Percentiles rank a stretch among this genome's conserved stretches.
Conservation (phyloP, 2,329 filamentous ascomycete genomes). For the Gaeumannomyces sp. region DNA sequence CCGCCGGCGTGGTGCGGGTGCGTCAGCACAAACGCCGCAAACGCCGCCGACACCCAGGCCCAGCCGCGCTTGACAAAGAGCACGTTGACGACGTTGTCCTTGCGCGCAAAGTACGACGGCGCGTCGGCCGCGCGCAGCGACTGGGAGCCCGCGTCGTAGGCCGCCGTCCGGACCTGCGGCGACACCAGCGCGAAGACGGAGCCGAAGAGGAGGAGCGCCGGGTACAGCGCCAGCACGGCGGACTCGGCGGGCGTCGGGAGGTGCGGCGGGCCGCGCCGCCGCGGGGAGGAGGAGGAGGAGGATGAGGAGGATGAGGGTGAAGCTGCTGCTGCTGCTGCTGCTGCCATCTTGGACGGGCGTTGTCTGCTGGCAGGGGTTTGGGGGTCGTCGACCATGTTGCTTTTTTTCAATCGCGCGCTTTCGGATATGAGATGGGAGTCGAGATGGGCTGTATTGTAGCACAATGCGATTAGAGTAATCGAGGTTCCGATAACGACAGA, state of each 20-base stretch:
- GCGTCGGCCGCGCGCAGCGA: conserved; percentile 49
- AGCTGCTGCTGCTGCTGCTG: conserved; percentile 5
- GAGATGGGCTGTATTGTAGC: neutral
- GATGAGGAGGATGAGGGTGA: conserved; percentile 10
- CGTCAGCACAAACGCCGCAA: conserved; percentile 61
- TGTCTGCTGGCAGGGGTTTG: neutral
- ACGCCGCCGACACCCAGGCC: conserved; percentile 79
- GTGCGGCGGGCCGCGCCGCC: conserved; percentile 46
- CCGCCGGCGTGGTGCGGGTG: conserved; percentile 48
- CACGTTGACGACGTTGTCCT: conserved; percentile 86
- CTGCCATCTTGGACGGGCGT: conserved; percentile 3
- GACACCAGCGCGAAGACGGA: conserved; percentile 75
- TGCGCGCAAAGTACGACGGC: conserved; percentile 87
- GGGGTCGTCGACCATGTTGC: conserved; percentile 4
- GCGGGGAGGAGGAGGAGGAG: conserved; percentile 9
- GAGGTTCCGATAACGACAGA: neutral
- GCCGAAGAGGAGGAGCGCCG: conserved; percentile 70
- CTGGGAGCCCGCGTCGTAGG: conserved; percentile 57
- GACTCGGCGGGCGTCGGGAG: conserved; percentile 65
- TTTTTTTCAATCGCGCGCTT: neutral
- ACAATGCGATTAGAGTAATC: neutral
- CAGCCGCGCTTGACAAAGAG: conserved; percentile 94
- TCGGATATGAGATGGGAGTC: neutral
- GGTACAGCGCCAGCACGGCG: conserved; percentile 64
- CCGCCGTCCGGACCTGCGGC: conserved; percentile 57